Conservation (phyloP, 2,329 filamentous ascomycete genomes). For the Alternaria viburni region DNA sequence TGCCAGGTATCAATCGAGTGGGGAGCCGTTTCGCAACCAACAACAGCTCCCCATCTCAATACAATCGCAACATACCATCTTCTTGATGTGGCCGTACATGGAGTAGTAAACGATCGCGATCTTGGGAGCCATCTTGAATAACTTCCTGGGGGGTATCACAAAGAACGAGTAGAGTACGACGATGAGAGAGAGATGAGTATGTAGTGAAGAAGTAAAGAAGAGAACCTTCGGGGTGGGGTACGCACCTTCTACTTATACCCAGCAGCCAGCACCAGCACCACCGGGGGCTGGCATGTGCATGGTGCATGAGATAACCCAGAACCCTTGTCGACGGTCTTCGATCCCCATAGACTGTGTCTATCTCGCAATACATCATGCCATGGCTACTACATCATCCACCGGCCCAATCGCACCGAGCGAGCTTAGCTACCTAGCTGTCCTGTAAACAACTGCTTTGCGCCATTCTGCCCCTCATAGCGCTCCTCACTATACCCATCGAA, state of each 20-base stretch:
- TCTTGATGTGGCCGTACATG: slow-evolving; percentile 46
- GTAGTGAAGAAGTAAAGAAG: background rate
- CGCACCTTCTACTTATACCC: background rate
- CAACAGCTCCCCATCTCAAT: background rate
- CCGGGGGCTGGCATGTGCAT: background rate
- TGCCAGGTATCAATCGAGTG: background rate
- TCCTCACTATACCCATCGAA: background rate
- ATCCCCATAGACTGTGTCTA: background rate
- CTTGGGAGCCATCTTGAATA: slow-evolving; percentile 77
- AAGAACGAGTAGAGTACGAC: background rate
- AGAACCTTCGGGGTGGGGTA: background rate
- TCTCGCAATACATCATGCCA: background rate
- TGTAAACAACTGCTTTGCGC: background rate
- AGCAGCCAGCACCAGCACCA: background rate
- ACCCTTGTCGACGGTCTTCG: background rate
- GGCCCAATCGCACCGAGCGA: background rate
- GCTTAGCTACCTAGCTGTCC: background rate
- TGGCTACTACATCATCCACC: background rate
- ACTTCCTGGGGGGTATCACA: slow-evolving; percentile 18
- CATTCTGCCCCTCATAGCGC: slow-evolving; percentile 4
- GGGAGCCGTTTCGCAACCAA: background rate
- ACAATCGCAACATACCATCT: slow-evolving; percentile 32
- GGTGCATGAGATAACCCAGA: background rate
- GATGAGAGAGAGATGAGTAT: background rate
- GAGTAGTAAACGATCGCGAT: slow-evolving; percentile 80